These are phyloP conservation scores for Peltaster fructicola DNA, from an alignment of 2,329 filamentous ascomycete species.

Conservation along the genomic window DNA sequence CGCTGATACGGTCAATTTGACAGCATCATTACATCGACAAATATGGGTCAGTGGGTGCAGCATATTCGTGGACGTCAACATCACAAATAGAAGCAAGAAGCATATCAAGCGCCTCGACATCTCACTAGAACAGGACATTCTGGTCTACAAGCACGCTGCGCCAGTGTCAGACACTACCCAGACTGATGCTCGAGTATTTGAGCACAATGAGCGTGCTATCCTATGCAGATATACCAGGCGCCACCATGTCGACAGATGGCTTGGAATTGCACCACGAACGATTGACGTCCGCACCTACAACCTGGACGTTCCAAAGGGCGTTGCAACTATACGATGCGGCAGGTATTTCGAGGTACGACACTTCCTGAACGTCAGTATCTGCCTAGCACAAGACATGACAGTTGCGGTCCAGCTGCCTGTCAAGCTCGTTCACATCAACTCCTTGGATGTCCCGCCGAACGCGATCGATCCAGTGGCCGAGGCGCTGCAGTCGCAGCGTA, in stretches of 20 bases:
- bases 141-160: constrained; percentile 34
- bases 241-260: constrained; percentile 27
- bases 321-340: constrained; percentile 34
- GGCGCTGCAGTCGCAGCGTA: too few species aligned
- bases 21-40: constrained; percentile 37
- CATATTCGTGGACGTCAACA: constrained; percentile 36
- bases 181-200: constrained; percentile 34
- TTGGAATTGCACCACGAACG: constrained; percentile 28
- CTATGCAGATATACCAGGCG: constrained; percentile 27
- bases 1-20: constrained; percentile 29
- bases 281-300: constrained; percentile 32
- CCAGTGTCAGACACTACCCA: constrained; percentile 33
- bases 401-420: constrained; percentile 37
- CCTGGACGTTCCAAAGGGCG: constrained; percentile 32
- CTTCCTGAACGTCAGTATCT: constrained; percentile 34
- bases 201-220: constrained; percentile 32
- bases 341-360: constrained; percentile 40
- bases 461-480: constrained; percentile 37
- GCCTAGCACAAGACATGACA: constrained; percentile 29
- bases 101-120: constrained; percentile 33
- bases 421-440: constrained; percentile 40
- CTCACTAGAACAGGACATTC: constrained; percentile 32
- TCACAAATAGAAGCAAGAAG: constrained; percentile 33
- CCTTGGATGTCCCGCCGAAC: constrained; percentile 38
- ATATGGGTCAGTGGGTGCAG: constrained; percentile 40